Base-by-base conservation (phyloP, 1,139 yeast species). In the Saccharomyces pastorianus region DNA sequence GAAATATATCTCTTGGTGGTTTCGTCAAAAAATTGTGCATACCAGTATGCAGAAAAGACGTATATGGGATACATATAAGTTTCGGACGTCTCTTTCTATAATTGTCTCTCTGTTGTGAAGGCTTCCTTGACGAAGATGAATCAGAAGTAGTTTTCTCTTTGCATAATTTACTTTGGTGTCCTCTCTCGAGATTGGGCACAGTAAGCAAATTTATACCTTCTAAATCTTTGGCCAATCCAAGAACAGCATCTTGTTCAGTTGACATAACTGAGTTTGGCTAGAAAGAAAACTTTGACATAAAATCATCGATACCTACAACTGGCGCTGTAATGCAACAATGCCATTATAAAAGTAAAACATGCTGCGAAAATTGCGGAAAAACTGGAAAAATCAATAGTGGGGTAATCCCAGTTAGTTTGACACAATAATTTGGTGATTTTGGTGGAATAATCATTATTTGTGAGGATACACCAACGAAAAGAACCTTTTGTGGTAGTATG, bases 1-100 rank as follows among this genome's bases (percentile, higher is more conserved):
- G 29, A 47, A 53, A 53, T 29, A 53, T 27, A 26, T 50, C 49
- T 27, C 26, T 5, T 17, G 44, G 44, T n/a, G 23, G 23, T 9
- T 44, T 17, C 14, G 23, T 29, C 2, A n/a, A 59, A 60, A 13
- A 51, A 47, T 11, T 17, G 25, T 20, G 25, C 17, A 38, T 38
- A 17, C 44, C 17, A 9, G 25, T 38, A 38, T 38, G 44, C 25
- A 17, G 7, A 38, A 38, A 38, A 6, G 25, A 38, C 4, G 44
- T 20, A 38, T 38, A 38, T 17, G 44, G 25, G 6, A 38, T n/a
- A 17, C 44, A 11, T 38, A 9, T 38, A 20, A 17, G 17, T 38
- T 17, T n/a, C 17, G 44, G 7, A 13, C 13, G 6, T 38, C n/a
- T 11, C 8, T 38, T 20, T 3, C 8, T 11, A 38, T 38, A 6